phyloP scores from a whole-genome alignment of 2,329 filamentous ascomycete species.

The Alternaria ethzedia region DNA sequence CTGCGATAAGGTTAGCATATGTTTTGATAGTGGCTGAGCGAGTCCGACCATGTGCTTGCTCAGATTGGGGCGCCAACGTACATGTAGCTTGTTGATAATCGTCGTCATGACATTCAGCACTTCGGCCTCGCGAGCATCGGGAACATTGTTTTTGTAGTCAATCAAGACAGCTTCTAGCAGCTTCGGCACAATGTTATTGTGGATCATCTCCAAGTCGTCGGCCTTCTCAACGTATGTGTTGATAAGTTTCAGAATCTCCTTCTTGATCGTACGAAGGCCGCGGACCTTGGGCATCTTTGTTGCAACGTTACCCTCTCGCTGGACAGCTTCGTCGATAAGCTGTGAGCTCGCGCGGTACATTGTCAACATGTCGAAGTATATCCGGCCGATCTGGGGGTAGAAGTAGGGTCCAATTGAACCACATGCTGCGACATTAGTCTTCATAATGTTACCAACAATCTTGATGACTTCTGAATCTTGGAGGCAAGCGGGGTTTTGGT shows the following conservation, averaged over 20 bases:
- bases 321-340: slow-evolving; percentile 92
- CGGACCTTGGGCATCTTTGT: slow-evolving; percentile 98
- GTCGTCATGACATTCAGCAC: slow-evolving; percentile 97
- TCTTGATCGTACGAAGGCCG: slow-evolving; percentile 96
- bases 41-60: slow-evolving; percentile 57
- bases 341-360: slow-evolving; percentile 99
- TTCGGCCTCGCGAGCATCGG: slow-evolving; percentile 93
- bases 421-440: slow-evolving; percentile 99
- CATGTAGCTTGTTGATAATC: slow-evolving; percentile 94
- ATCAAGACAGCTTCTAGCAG: slow-evolving; percentile 91
- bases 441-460: slow-evolving; percentile 99
- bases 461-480: slow-evolving; percentile 97
- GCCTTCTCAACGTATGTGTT: slow-evolving; percentile 98
- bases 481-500: slow-evolving; percentile 81
- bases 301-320: slow-evolving; percentile 87
- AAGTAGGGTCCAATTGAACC: slow-evolving; percentile 97
- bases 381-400: slow-evolving; percentile 95
- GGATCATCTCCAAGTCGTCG: slow-evolving; percentile 92
- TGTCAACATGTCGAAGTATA: slow-evolving; percentile 97
- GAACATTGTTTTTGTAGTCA: slow-evolving; percentile 96
- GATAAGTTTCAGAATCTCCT: slow-evolving; percentile 97
- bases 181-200: slow-evolving; percentile 92
- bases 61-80: slow-evolving; percentile 68
- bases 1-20: slow-evolving; percentile 55
- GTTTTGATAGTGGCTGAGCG: slow-evolving; percentile 22